phyloP scores from a whole-genome alignment of 2,329 filamentous ascomycete species.

The Emydomyces testavorans region DNA sequence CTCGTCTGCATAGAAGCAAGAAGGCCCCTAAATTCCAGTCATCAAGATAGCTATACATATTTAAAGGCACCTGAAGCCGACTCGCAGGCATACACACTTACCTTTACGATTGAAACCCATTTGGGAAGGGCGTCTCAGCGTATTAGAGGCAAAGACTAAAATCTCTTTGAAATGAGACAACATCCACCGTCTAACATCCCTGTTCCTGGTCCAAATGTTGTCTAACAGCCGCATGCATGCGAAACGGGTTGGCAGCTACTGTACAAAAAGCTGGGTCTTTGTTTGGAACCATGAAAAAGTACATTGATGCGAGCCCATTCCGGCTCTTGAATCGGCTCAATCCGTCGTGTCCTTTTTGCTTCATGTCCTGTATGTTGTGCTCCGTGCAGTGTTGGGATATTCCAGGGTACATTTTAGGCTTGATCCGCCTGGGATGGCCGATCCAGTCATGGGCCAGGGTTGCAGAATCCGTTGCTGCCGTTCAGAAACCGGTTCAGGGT shows the following conservation, averaged over 20 bases:
- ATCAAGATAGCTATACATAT: slow-evolving; percentile 1
- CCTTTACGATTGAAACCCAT: no score
- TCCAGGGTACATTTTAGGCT: no score
- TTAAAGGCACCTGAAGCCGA: not conserved
- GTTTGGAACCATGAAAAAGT: not conserved
- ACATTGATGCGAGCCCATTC: no score
- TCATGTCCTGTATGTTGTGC: no score
- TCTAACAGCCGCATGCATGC: slow-evolving; percentile 8
- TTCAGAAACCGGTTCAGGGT: not conserved
- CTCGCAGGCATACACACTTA: no score
- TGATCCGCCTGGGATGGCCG: no score
- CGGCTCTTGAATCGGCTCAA: no score
- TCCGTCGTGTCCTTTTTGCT: no score
- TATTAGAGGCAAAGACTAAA: not conserved
- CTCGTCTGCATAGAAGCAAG: not conserved
- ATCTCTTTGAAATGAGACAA: not conserved
- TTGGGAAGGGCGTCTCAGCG: no score
- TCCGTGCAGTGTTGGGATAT: no score
- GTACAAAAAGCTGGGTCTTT: not conserved
- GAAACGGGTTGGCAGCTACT: not conserved
- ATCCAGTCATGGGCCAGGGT: not conserved
- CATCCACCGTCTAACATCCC: not conserved
- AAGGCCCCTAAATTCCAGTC: not conserved
- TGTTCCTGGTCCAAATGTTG: not conserved
- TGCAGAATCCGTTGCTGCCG: not conserved